Percentiles rank a stretch among this genome's conserved stretches.
These are phyloP conservation scores for Saccharum spontaneum DNA, from an alignment of 176 grass and related monocot genomes.

Conservation along the genomic window DNA sequence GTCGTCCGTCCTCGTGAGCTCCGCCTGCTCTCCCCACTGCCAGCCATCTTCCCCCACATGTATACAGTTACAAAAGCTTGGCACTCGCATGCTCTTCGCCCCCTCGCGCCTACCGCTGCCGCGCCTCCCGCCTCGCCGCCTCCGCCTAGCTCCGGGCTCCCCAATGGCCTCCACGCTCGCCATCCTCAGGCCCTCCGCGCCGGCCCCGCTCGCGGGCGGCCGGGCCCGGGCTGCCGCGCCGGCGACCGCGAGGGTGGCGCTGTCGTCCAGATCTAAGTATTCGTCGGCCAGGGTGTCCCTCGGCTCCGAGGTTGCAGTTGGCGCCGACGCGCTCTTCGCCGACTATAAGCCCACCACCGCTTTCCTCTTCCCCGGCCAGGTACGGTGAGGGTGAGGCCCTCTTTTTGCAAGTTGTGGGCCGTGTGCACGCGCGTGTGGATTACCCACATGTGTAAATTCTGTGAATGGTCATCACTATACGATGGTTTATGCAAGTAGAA, in stretches of 20 bases:
- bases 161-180: conserved; percentile 68
- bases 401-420: background rate
- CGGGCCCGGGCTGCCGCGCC: conserved; percentile 17
- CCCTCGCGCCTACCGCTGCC: conserved; percentile 16
- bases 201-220: background rate
- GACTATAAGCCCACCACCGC: conserved; percentile 81
- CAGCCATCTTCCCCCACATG: background rate
- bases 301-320: conserved; percentile 49
- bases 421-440: background rate
- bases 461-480: background rate
- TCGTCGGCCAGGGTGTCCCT: conserved; percentile 58
- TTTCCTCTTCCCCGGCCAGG: conserved; percentile 96
- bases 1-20: background rate
- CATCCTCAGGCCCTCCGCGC: conserved; percentile 66
- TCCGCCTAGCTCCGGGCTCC: background rate
- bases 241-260: conserved; percentile 40
- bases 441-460: background rate
- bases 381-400: conserved; percentile 10
- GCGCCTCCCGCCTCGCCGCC: background rate
- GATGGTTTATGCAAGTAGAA: background rate
- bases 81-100: conserved; percentile 39
- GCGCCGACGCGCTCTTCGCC: conserved; percentile 65
- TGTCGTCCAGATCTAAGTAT: conserved; percentile 55
- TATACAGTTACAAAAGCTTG: background rate
- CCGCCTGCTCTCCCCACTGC: background rate